These are phyloP conservation scores for Ophiosphaerella korrae DNA, from an alignment of 2,329 filamentous ascomycete species.

Conservation along the genomic window DNA sequence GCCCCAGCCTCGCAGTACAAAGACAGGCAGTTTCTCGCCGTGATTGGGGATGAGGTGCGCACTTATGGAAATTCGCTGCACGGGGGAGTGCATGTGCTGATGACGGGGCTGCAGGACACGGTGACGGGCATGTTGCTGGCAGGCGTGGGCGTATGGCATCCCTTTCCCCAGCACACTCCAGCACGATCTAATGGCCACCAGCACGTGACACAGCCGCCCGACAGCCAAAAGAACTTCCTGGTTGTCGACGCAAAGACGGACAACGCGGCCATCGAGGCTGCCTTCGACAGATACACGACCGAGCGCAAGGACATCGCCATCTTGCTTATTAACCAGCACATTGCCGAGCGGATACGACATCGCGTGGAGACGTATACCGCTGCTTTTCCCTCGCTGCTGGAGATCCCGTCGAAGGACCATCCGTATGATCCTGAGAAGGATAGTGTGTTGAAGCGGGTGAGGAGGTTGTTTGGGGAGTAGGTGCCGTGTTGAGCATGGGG, in stretches of 20 bases:
- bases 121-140: slow-evolving; percentile 94
- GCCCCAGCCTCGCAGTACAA: slow-evolving; percentile 65
- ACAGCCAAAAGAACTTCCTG: slow-evolving; percentile 95
- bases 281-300: slow-evolving; percentile 86
- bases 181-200: slow-evolving; percentile 47
- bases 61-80: no score
- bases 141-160: slow-evolving; percentile 79
- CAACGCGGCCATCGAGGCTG: slow-evolving; percentile 81
- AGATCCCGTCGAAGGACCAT: slow-evolving; percentile 98
- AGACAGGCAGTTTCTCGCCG: slow-evolving; percentile 93
- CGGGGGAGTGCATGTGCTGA: slow-evolving; percentile 13
- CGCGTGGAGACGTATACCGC: slow-evolving; percentile 90
- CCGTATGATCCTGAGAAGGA: slow-evolving; percentile 99
- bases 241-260: slow-evolving; percentile 96
- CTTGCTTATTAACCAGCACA: slow-evolving; percentile 96
- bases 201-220: slow-evolving; percentile 89
- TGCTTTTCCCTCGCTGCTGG: slow-evolving; percentile 92
- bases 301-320: slow-evolving; percentile 97
- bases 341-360: slow-evolving; percentile 91
- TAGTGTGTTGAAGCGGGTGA: slow-evolving; percentile 88
- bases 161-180: background rate
- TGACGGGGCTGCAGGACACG: slow-evolving; percentile 69
- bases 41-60: slow-evolving; percentile 92
- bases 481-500: background rate
- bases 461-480: slow-evolving; percentile 74